These are phyloP conservation scores for Aspergillus terreus DNA, from an alignment of 2,329 filamentous ascomycete genomes.

Conservation along the genomic window DNA sequence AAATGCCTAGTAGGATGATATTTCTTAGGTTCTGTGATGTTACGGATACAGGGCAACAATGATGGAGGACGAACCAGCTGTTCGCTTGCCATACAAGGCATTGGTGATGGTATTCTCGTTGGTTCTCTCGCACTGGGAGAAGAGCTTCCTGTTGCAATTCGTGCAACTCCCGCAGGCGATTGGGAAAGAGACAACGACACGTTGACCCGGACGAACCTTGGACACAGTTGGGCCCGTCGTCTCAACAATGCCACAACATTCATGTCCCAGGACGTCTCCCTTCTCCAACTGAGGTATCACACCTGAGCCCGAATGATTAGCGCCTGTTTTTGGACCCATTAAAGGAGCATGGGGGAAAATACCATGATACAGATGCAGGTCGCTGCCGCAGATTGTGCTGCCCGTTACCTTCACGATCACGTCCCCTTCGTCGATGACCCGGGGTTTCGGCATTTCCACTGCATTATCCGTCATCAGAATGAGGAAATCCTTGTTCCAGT, in stretches of 20 bases:
- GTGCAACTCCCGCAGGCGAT: constrained; percentile 68
- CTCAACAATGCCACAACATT: constrained; percentile 52
- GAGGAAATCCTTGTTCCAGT: background rate
- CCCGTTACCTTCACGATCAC: constrained; percentile 77
- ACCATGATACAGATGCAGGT: constrained; percentile 52
- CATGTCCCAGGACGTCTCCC: constrained; percentile 64
- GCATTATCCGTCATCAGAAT: background rate
- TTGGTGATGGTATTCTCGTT: constrained; percentile 69
- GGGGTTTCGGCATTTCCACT: constrained; percentile 67
- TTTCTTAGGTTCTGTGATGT: background rate
- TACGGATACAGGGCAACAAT: background rate
- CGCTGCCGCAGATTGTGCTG: constrained; percentile 59
- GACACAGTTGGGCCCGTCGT: constrained; percentile 54
- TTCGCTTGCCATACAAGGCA: constrained; percentile 74
- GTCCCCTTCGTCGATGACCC: constrained; percentile 67
- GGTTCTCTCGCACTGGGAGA: constrained; percentile 75
- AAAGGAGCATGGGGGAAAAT: background rate
- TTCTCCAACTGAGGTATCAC: constrained; percentile 57
- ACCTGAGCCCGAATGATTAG: constrained; percentile 20
- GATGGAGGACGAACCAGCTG: constrained; percentile 53
- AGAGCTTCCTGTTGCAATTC: constrained; percentile 74
- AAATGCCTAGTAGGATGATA: constrained; percentile 46
- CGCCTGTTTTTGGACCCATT: background rate
- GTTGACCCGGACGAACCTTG: constrained; percentile 56
- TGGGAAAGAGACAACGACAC: constrained; percentile 83